Conservation (phyloP, 2,329 filamentous ascomycete genomes). For the Pseudocercospora eumusae region DNA sequence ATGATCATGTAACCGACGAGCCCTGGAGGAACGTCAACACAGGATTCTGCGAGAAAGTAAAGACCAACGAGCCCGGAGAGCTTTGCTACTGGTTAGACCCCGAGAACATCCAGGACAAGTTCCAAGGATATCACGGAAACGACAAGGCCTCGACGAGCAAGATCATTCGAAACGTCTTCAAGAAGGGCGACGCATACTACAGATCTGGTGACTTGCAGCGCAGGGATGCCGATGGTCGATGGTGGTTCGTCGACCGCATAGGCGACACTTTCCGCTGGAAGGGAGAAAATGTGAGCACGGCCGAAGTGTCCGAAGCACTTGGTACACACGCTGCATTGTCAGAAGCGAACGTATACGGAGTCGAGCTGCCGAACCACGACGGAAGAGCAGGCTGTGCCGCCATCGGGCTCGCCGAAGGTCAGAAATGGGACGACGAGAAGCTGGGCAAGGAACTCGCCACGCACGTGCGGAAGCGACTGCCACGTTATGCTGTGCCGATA, state of each 20-base stretch:
- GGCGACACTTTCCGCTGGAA: conserved; percentile 81
- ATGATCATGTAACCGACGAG: conserved; percentile 70
- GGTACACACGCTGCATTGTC: conserved; percentile 65
- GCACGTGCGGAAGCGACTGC: conserved; percentile 61
- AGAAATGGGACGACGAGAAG: conserved; percentile 40
- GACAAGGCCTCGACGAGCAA: conserved; percentile 69
- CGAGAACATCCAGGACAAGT: conserved; percentile 62
- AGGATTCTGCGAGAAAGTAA: conserved; percentile 65
- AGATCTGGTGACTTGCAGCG: conserved; percentile 79
- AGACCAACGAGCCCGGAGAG: conserved; percentile 69
- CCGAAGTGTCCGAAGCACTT: conserved; percentile 75
- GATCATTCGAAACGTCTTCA: conserved; percentile 71
- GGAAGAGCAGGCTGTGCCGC: conserved; percentile 81
- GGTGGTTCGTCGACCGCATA: conserved; percentile 79
- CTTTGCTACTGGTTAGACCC: conserved; percentile 71
- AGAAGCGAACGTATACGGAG: conserved; percentile 86
- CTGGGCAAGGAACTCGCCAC: conserved; percentile 57
- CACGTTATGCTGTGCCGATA: conserved; percentile 73
- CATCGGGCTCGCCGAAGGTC: conserved; percentile 54
- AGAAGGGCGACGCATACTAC: conserved; percentile 78
- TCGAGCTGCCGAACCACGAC: conserved; percentile 76
- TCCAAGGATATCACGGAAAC: conserved; percentile 83
- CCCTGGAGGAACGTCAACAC: conserved; percentile 69
- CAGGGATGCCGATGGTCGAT: conserved; percentile 68
- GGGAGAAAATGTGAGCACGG: conserved; percentile 50